Base-by-base conservation (phyloP, 2,329 filamentous ascomycete genomes). In the Alternaria consortialis region DNA sequence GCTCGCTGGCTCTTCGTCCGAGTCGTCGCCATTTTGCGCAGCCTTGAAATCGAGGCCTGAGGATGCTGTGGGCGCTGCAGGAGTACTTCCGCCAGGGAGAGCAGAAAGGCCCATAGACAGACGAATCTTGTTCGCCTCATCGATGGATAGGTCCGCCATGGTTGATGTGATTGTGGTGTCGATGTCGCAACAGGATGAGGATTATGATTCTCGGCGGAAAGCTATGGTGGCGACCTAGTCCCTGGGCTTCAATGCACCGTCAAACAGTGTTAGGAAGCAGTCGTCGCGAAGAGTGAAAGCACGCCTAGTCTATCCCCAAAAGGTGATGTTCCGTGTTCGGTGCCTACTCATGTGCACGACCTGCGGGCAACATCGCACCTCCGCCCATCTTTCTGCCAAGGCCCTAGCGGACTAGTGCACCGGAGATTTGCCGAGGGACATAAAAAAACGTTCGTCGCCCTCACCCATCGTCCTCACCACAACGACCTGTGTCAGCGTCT, bases 121-220 rank as follows among this genome's bases (percentile, higher is more conserved):
- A 73, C 94, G 93, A 74, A 97, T 90, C 76, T 94, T 91, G 83
- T 98, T 98, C 68, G 92, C 93, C 85, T 97, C 93, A 80, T 96
- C 92, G 75, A 98, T 94, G 56, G 74, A 75, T 48, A 79, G 70
- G 69, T 78, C 72, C 17, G 73, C 66, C 70, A 74, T 75, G 68
- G 40, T 63, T 60, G 52, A 46, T 63, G 29, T n/a, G 54, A 40
- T 47, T 31, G 51, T 46, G 34, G n/a, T 11, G 52, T 43, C 17
- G 50, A 56, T 36, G 53, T 39, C 27, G 54, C 54, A 43, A 37
- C 27, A 39, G 9, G 15, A 32, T 37, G 46, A 48, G n/a, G 20
- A 31, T 25, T 15, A 46, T 34, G 46, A 15, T 7, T 23, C 29
- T 11, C 17, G 29, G 9, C 15, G 31, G 31, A n/a, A 12, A 9